Evolutionary conservation across 768 basidiomycete species (phyloP).

Genomic region (Pleurotus ostreatus): DNA sequence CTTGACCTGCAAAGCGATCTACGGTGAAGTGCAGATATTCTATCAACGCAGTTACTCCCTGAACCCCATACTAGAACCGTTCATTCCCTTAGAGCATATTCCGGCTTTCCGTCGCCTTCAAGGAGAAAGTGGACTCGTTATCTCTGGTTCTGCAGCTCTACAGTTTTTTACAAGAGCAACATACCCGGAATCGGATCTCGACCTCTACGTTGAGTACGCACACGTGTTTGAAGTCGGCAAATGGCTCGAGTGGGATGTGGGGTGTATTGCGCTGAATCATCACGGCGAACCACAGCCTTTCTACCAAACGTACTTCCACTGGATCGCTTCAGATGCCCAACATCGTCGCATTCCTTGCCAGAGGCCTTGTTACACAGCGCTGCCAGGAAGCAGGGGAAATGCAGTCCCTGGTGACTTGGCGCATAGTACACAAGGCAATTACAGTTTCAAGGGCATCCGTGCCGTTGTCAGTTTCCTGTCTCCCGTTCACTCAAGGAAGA

Average conservation of each 20-base stretch:
- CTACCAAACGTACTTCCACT: too few relatives aligned
- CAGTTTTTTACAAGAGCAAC: conserved; percentile 45
- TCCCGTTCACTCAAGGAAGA: conserved; percentile 9
- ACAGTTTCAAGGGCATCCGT: neutral
- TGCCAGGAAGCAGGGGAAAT: neutral
- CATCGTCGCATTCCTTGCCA: too few relatives aligned
- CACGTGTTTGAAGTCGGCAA: conserved; percentile 24
- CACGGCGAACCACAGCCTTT: too few relatives aligned
- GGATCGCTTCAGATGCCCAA: too few relatives aligned
- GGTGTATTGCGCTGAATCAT: neutral
- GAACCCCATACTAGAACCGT: neutral
- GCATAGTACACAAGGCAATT: neutral
- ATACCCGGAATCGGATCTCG: conserved; percentile 46
- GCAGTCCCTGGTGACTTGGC: neutral
- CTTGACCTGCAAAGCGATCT: neutral
- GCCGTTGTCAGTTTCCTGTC: neutral
- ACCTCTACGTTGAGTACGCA: conserved; percentile 38
- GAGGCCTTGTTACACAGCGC: neutral
- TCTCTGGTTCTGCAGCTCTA: conserved; percentile 51
- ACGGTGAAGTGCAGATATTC: neutral
- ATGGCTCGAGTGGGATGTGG: conserved; percentile 26
- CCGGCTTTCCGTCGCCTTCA: conserved; percentile 37
- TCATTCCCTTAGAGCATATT: neutral
- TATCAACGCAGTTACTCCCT: neutral
- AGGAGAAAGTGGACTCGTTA: conserved; percentile 35